These are phyloP conservation scores for Fusarium fracticaudum DNA, from an alignment of 2,329 filamentous ascomycete genomes.

Conservation along the genomic window DNA sequence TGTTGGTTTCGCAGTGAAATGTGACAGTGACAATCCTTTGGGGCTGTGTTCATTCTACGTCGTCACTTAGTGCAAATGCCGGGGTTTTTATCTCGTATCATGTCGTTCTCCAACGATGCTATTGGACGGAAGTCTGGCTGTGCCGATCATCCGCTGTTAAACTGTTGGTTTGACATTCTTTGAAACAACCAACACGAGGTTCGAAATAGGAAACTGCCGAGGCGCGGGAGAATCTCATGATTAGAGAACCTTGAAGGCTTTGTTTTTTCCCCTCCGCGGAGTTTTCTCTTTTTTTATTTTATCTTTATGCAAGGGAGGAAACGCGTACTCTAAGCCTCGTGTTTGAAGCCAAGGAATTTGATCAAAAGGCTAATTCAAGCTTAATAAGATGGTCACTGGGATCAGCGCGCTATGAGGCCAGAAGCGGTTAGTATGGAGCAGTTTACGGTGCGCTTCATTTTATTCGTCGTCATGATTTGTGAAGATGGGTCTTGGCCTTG, in stretches of 20 bases:
- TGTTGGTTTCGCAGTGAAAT: background rate
- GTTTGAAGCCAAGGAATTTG: background rate
- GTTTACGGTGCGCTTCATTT: background rate
- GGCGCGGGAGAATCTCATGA: background rate
- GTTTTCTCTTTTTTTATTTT: too few species aligned
- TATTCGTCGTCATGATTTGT: background rate
- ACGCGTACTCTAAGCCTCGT: background rate
- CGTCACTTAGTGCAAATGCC: background rate
- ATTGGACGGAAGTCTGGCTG: background rate
- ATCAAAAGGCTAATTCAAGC: background rate
- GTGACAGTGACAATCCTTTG: background rate
- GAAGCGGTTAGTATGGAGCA: background rate
- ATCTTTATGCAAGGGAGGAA: background rate
- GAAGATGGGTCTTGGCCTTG: background rate
- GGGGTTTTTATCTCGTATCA: background rate
- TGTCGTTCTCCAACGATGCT: accelerated
- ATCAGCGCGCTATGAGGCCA: background rate
- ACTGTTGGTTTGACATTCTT: background rate
- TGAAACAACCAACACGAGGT: background rate
- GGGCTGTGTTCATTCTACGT: background rate
- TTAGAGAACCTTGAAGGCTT: too few species aligned
- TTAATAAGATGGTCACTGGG: background rate
- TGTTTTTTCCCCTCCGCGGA: too few species aligned
- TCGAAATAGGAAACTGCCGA: background rate
- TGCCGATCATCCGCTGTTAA: background rate